These are phyloP conservation scores for Geranomyces variabilis DNA, from an alignment of 192 early-diverging fungal species.

Conservation along the genomic window DNA sequence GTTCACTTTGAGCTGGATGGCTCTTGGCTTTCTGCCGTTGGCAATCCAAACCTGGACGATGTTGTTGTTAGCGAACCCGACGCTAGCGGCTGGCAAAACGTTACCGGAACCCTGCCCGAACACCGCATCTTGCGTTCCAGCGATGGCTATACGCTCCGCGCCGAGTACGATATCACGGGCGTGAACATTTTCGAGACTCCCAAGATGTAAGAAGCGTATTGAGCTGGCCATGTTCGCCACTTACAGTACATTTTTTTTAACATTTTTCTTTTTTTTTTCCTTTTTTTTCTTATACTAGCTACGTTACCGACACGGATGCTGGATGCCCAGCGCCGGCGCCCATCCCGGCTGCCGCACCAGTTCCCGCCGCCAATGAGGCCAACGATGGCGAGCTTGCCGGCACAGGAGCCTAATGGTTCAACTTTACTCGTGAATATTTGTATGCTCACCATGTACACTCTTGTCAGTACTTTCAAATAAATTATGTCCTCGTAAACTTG, in stretches of 20 bases:
- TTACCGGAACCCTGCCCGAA: conserved; percentile 11
- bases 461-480: too few relatives aligned
- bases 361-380: conserved; percentile 1
- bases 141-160: conserved; percentile 11
- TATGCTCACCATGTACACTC: too few relatives aligned
- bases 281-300: not conserved
- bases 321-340: not conserved
- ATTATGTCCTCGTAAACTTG: too few relatives aligned
- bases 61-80: not conserved
- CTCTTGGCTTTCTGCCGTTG: not conserved
- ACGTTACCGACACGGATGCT: conserved; percentile 11
- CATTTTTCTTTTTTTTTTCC: not conserved
- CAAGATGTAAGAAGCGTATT: conserved; percentile 13
- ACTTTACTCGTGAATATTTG: too few relatives aligned
- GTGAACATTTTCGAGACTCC: conserved; percentile 10
- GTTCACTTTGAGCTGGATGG: conserved; percentile 11
- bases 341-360: not conserved
- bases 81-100: not conserved
- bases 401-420: conserved; percentile 2
- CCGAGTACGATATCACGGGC: conserved; percentile 16
- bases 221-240: not conserved
- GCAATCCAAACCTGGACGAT: conserved; percentile 20
- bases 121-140: not conserved
- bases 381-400: not conserved
- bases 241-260: not conserved